phyloP scores from a whole-genome alignment of 768 basidiomycete species.

The Lactifluus hygrophoroides region DNA sequence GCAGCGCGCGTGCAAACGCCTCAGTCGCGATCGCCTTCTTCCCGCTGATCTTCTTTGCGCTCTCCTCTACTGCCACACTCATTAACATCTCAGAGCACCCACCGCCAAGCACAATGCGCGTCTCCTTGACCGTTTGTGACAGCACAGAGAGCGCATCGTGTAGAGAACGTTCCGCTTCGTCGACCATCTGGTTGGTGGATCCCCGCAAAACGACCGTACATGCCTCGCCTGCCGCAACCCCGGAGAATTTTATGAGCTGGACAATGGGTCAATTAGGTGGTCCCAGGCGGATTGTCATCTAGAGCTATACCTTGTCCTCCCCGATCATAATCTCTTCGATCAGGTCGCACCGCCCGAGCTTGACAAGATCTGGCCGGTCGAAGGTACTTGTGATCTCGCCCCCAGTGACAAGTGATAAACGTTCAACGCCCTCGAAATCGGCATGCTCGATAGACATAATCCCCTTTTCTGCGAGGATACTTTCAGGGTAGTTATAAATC shows the following conservation, averaged over 20 bases:
- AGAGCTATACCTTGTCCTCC: conserved; percentile 78
- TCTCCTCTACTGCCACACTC: conserved; percentile 90
- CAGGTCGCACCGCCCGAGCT: conserved; percentile 85
- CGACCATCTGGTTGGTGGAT: conserved; percentile 97
- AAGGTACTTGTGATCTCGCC: conserved; percentile 97
- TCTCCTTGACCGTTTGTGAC: conserved; percentile 97
- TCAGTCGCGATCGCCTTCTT: conserved; percentile 96
- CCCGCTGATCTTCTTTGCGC: conserved; percentile 72
- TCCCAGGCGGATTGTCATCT: conserved; percentile 1
- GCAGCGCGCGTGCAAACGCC: conserved; percentile 78
- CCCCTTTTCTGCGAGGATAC: conserved; percentile 86
- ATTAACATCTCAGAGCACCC: conserved; percentile 99
- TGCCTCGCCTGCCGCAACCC: conserved; percentile 94
- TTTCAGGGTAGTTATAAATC: conserved; percentile 99
- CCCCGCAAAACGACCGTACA: conserved; percentile 97
- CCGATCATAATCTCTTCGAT: conserved; percentile 99
- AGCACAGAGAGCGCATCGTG: conserved; percentile 97
- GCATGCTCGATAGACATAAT: conserved; percentile 97
- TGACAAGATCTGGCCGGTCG: conserved; percentile 85
- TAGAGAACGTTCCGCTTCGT: conserved; percentile 95
- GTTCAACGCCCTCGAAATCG: conserved; percentile 97
- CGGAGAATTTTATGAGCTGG: conserved; percentile 98
- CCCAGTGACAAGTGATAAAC: conserved; percentile 90
- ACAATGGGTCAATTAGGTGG: background rate
- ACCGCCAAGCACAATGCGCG: conserved; percentile 87